These are phyloP conservation scores for Atkinsonella texensis DNA, from an alignment of 2,329 filamentous ascomycete genomes.

Conservation along the genomic window DNA sequence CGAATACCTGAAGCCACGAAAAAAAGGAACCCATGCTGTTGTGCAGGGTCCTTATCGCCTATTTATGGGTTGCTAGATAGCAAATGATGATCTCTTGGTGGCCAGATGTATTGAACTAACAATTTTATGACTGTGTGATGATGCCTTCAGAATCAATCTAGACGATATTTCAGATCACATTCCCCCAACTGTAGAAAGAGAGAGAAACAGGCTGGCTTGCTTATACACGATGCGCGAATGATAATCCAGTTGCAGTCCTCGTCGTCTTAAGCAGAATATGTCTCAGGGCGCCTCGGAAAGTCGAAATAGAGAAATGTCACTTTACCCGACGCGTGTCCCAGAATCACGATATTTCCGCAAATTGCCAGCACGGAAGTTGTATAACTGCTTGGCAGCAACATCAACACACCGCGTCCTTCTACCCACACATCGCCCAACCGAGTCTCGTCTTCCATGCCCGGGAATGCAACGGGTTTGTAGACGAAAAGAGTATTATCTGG, in stretches of 20 bases:
- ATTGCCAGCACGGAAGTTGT: conserved; percentile 6
- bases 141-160: neutral
- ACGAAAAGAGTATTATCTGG: conserved; percentile 6
- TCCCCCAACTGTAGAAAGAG: neutral
- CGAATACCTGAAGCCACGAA: neutral
- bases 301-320: conserved; percentile 9
- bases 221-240: neutral
- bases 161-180: neutral
- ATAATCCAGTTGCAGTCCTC: neutral
- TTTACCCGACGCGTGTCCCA: conserved; percentile 8
- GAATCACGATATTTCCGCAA: conserved; percentile 6
- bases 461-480: conserved; percentile 7
- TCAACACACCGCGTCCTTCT: conserved; percentile 5
- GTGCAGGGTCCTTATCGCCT: neutral
- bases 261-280: neutral
- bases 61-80: neutral
- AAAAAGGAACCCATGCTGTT: neutral
- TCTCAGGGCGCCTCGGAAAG: conserved; percentile 3
- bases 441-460: conserved; percentile 7
- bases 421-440: conserved; percentile 8
- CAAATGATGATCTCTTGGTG: neutral
- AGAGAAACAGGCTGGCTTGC: neutral
- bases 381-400: conserved; percentile 6
- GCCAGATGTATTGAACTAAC: neutral
- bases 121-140: neutral